Evolutionary conservation across 306 rosid genomes (phyloP).

Genomic region (Cicer yamashitae): DNA sequence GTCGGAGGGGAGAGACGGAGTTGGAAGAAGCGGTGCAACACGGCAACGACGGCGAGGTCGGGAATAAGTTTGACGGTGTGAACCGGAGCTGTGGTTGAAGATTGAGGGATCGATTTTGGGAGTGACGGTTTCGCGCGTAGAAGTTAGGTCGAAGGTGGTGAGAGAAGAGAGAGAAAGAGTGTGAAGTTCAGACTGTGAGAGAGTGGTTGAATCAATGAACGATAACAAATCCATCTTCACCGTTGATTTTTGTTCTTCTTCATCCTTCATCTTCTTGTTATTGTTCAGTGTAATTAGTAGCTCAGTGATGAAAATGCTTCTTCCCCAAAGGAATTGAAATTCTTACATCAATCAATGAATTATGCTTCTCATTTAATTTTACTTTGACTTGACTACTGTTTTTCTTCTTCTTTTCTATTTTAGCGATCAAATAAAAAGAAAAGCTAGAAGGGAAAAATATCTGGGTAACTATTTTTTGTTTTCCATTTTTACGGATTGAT

Average conservation of each 20-base stretch:
- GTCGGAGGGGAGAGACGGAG: constrained; percentile 56
- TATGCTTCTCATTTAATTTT: too few species aligned
- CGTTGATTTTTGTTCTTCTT: constrained; percentile 4
- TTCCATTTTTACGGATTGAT: too few species aligned
- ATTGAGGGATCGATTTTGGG: constrained; percentile 72
- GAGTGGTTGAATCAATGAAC: constrained; percentile 58
- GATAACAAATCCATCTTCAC: constrained; percentile 49
- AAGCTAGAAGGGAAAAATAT: too few species aligned
- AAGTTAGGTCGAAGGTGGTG: constrained; percentile 41
- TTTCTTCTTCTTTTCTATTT: too few species aligned
- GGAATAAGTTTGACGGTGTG: constrained; percentile 85
- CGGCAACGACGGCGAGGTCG: constrained; percentile 69
- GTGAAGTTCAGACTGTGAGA: constrained; percentile 76
- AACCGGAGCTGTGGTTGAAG: constrained; percentile 83
- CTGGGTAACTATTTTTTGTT: too few species aligned
- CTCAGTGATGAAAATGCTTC: not conserved
- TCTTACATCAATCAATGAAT: too few species aligned
- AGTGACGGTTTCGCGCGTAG: constrained; percentile 45
- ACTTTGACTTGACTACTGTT: too few species aligned
- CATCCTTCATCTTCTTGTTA: not conserved
- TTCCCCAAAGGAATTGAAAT: too few species aligned
- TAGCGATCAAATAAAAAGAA: too few species aligned
- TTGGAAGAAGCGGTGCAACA: constrained; percentile 58
- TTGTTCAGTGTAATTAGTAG: not conserved
- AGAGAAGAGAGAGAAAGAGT: constrained; percentile 71